Base-by-base conservation (phyloP, 352 stramenopile species). In the Plasmopara halstedii region DNA sequence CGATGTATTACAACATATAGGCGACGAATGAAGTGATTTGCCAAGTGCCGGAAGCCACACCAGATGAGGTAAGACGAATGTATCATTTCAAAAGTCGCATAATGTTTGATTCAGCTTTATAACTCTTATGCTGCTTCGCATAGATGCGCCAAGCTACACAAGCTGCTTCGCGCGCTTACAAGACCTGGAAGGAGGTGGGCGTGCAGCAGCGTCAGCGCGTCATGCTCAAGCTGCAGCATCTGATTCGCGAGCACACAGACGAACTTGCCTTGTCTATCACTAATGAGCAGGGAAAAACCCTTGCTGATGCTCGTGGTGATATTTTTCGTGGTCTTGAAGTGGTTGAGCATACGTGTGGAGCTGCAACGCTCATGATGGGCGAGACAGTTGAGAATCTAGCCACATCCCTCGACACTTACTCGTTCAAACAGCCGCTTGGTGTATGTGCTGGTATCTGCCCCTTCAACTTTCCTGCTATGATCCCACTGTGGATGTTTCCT, bases 391-490 rank as follows among this genome's bases (percentile, higher is more conserved):
- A 89, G 50, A 96, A 96, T 55, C 56, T 99, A 25, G 75, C 89
- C 20, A 77, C 58, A 38, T 95, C 86, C 44, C 62, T 98, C 9
- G 95, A 99, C 71, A 97, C 86, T 40, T 95, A 98, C 67, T 97
- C 83, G 42, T 98, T 97, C 71, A 88, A 96, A 56, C 81, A 98
- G 67, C 94, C 96, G 18, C 70, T 99, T 6, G 95, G 96, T 26
- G 88, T 97, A 5, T 95, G 84, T 46, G 91, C 85, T 18, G 87
- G 88, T 64, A 95, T 96, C 59, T 95, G 83, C 43, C 91, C 90
- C 8, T 97, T 98, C 64, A 97, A 97, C 61, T 98, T 98, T 73
- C 94, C 94, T 8, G 92, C 90, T 35, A 98, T 99, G 95, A 98
- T 99, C 56, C 93, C 95, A 13, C 59, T 98, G 0, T 95, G 85